Evolutionary conservation across 1,284 basidiomycete genomes (phyloP).

Genomic region (Malassezia globosa): DNA sequence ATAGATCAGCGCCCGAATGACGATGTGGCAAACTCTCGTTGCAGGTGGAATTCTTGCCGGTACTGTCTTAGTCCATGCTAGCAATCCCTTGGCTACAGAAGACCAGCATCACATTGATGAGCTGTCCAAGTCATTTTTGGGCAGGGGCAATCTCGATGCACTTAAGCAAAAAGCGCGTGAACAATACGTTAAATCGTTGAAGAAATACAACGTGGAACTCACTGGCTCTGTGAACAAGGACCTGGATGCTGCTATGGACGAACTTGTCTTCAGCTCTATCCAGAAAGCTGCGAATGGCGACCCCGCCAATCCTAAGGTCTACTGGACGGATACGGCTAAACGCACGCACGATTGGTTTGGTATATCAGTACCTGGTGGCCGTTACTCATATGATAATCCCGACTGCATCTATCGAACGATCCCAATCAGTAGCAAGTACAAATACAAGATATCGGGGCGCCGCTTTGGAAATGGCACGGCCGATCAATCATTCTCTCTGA

Average conservation of each 20-base stretch:
- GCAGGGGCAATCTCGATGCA: not conserved
- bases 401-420: conserved; percentile 16
- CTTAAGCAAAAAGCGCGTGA: not conserved
- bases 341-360: conserved; percentile 12
- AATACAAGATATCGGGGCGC: conserved; percentile 10
- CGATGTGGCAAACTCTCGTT: not conserved
- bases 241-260: conserved; percentile 8
- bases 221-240: not conserved
- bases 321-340: conserved; percentile 14
- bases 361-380: conserved; percentile 7
- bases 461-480: conserved; percentile 8
- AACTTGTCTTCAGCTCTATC: conserved; percentile 15
- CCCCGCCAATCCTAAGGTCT: conserved; percentile 8
- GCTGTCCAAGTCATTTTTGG: not conserved
- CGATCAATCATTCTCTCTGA: conserved; percentile 14
- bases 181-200: conserved; percentile 9
- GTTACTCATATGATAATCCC: conserved; percentile 19
- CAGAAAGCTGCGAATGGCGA: conserved; percentile 15
- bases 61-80: not conserved
- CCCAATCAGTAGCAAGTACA: conserved; percentile 15
- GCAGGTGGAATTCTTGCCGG: not conserved
- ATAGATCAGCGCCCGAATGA: too few relatives aligned
- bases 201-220: conserved; percentile 10
- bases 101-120: conserved; percentile 12
- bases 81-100: conserved; percentile 12